Conservation (phyloP, 73 alveolate species). For the Symbiodinium natans region DNA sequence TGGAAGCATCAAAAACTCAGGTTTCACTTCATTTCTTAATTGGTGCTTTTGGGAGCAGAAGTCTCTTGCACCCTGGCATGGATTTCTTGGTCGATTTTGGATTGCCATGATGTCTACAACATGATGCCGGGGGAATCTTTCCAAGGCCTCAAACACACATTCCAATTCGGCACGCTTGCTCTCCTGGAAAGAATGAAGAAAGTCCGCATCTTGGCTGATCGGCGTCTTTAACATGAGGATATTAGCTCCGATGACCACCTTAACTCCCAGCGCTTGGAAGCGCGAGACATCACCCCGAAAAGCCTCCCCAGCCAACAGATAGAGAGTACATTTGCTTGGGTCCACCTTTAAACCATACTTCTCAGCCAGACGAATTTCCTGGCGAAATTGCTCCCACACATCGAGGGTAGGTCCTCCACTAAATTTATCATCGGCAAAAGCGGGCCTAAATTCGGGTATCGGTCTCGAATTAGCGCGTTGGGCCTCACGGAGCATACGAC, state of each 20-base stretch:
- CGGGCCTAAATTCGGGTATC: background rate
- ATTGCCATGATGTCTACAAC: too few species aligned
- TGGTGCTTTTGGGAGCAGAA: too few species aligned
- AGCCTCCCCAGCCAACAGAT: too few species aligned
- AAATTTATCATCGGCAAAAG: slow-evolving; percentile 7
- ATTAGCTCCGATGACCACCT: background rate
- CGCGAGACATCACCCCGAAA: too few species aligned
- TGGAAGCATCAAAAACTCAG: too few species aligned
- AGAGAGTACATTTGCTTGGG: background rate
- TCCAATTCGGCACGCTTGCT: background rate
- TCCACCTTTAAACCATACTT: background rate
- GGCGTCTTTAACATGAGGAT: background rate
- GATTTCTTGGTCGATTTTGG: too few species aligned
- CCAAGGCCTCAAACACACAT: too few species aligned
- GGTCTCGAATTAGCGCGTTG: background rate
- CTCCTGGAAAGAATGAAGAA: too few species aligned
- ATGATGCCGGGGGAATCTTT: too few species aligned
- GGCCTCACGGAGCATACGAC: background rate
- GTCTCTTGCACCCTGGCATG: too few species aligned
- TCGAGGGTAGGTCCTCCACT: background rate
- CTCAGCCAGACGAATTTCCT: background rate
- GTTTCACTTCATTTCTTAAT: too few species aligned
- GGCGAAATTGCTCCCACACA: background rate
- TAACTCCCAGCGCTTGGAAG: too few species aligned
- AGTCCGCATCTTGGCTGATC: background rate